phyloP scores from a whole-genome alignment of 2,329 filamentous ascomycete species.

The Scedosporium boydii region DNA sequence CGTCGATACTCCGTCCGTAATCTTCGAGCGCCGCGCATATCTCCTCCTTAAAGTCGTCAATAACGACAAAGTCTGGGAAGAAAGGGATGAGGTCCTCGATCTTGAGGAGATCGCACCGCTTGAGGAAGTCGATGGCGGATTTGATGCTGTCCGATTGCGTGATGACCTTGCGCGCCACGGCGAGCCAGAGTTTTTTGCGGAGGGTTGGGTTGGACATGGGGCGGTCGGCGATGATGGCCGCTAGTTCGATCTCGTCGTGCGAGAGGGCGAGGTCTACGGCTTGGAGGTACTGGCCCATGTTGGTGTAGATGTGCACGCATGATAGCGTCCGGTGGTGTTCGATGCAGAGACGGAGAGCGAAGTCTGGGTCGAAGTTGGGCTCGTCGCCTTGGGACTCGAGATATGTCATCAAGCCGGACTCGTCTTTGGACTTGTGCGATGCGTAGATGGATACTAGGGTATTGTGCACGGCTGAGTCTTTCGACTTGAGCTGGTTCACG shows the following conservation, averaged over 20 bases:
- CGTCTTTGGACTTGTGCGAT: constrained; percentile 71
- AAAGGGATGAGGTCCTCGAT: constrained; percentile 98
- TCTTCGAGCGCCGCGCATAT: constrained; percentile 91
- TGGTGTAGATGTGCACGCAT: constrained; percentile 94
- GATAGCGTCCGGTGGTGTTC: constrained; percentile 87
- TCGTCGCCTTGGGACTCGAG: constrained; percentile 84
- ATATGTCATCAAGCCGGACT: constrained; percentile 78
- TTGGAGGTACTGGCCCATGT: constrained; percentile 89
- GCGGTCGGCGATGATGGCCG: constrained; percentile 78
- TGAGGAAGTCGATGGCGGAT: constrained; percentile 85
- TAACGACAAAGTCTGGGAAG: constrained; percentile 97
- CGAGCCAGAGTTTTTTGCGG: constrained; percentile 90
- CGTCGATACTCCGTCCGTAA: constrained; percentile 85
- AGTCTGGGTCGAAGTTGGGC: constrained; percentile 86
- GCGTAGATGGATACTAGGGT: constrained; percentile 95
- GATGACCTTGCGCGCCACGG: constrained; percentile 91
- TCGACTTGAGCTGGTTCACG: constrained; percentile 74
- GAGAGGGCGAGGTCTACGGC: constrained; percentile 88
- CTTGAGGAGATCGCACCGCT: constrained; percentile 79
- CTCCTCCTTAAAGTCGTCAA: constrained; percentile 98
- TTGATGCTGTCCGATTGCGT: constrained; percentile 80
- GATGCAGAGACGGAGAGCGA: constrained; percentile 90
- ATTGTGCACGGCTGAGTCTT: constrained; percentile 86
- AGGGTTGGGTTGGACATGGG: constrained; percentile 69
- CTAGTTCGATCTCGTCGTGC: constrained; percentile 82